These are phyloP conservation scores for Berkeleyomyces basicola DNA, from an alignment of 2,329 filamentous ascomycete genomes.

Conservation along the genomic window DNA sequence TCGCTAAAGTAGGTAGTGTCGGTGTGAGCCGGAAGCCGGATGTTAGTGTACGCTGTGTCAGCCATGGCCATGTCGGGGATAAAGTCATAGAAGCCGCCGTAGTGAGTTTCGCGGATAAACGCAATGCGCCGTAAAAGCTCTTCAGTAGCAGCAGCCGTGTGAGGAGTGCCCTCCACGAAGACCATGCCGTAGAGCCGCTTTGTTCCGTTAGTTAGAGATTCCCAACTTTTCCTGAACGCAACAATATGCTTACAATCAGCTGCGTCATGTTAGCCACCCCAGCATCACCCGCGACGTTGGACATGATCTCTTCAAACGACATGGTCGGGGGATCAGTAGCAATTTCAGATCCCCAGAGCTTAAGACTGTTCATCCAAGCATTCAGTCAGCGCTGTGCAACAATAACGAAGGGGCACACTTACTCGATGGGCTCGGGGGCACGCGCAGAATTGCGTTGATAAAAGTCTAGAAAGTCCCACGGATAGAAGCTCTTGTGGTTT, in stretches of 20 bases:
- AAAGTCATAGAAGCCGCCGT: constrained; percentile 69
- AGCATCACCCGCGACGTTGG: constrained; percentile 26
- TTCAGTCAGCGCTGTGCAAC: background rate
- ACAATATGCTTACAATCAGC: constrained; percentile 36
- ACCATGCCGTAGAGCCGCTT: constrained; percentile 58
- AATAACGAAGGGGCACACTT: constrained; percentile 13
- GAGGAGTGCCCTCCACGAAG: constrained; percentile 55
- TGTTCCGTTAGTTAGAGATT: too few species aligned
- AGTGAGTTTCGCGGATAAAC: constrained; percentile 81
- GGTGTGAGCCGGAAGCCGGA: constrained; percentile 70
- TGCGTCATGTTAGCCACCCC: constrained; percentile 46
- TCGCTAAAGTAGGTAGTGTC: constrained; percentile 95
- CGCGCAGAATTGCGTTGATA: constrained; percentile 25
- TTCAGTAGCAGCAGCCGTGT: constrained; percentile 51
- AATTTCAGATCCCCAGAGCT: constrained; percentile 22
- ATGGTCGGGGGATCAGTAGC: constrained; percentile 38
- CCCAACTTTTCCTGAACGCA: too few species aligned
- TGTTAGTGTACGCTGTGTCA: constrained; percentile 81
- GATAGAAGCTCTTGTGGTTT: constrained; percentile 51
- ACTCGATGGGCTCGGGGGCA: constrained; percentile 21
- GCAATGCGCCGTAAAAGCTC: constrained; percentile 64
- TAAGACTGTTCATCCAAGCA: constrained; percentile 6
- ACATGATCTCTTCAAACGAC: constrained; percentile 43
- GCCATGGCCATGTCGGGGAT: constrained; percentile 74
- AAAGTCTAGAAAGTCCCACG: constrained; percentile 41